Evolutionary conservation across 768 basidiomycete species (phyloP), one percentile per base, ranked within the genome.

Genomic region (Termitomyces sp.): DNA sequence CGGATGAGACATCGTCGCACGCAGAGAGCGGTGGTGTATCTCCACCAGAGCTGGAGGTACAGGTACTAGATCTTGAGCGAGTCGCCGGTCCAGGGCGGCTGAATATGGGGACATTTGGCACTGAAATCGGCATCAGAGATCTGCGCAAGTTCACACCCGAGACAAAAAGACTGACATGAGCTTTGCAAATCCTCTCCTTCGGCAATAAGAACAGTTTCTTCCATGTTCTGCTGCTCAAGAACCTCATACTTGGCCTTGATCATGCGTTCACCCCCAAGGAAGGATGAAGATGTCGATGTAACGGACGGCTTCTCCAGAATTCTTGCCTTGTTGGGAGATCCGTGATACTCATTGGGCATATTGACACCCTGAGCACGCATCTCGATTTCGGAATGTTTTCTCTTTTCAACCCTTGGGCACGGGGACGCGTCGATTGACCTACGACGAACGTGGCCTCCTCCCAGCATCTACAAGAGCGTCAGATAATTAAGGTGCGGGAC

Each of bases 351-450:
- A 35, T 66, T 60, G 41, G 58, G 50, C 21, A 60, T 57, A 35
- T 68, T 66, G 32, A 60, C 60, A n/a, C 65, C 64, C 42, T 69
- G 43, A 38, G 41, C n/a, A n/a, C 46, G 72, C n/a, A 78, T 70
- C 9, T 70, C 68, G 0, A 78, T 70, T 7, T 70, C 68, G 0
- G 75, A 66, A 45, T 81, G 74, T 64, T 83, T 87, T 56, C 81
- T 74, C 64, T 88, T 86, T 60, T 85, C 85, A 8, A 79, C 75
- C 40, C 82, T 78, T 19, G 80, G 74, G 54, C 84, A 88, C 0
- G 89, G 89, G 2, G 89, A 91, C 2, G 75, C 75, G n/a, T 84
- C 82, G 17, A 87, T 81, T 0, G 90, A 90, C 12, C 76, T 71
- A 32, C 88, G 82, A 30, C 85, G 82, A 50, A 88, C 82, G 51